Evolutionary conservation across 2,329 filamentous ascomycete genomes (phyloP).

Genomic region (Cytospora schulzeri): DNA sequence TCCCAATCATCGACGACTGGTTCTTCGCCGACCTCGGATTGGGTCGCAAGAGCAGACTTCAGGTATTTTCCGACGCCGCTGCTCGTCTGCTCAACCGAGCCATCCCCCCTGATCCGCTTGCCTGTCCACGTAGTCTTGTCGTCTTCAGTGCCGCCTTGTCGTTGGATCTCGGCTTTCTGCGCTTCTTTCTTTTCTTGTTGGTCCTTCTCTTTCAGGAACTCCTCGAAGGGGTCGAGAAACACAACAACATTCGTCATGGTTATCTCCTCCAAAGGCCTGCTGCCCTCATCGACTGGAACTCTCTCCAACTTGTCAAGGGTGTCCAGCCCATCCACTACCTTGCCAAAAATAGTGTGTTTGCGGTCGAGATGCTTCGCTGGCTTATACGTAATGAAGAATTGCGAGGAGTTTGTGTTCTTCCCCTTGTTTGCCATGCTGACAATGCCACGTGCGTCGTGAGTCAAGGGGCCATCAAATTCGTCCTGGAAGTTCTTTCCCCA

Average conservation of each 20-base stretch:
- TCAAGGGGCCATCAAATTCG: conserved; percentile 85
- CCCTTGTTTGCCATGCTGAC: conserved; percentile 98
- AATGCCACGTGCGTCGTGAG: conserved; percentile 79
- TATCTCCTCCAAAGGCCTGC: conserved; percentile 77
- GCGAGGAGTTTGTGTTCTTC: conserved; percentile 93
- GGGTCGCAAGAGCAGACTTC: conserved; percentile 54
- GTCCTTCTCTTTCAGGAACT: conserved; percentile 77
- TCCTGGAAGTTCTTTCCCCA: conserved; percentile 96
- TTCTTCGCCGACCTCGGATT: conserved; percentile 49
- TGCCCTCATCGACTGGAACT: conserved; percentile 72
- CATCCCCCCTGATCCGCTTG: conserved; percentile 76
- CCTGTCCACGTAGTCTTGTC: conserved; percentile 95
- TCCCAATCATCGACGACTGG: conserved; percentile 65
- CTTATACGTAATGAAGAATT: conserved; percentile 93
- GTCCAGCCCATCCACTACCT: conserved; percentile 75
- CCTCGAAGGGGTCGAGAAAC: conserved; percentile 92
- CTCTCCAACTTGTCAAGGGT: conserved; percentile 76
- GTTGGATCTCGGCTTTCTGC: conserved; percentile 62
- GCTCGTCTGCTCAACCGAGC: conserved; percentile 50
- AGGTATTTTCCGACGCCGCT: conserved; percentile 79
- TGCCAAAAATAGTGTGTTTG: conserved; percentile 96
- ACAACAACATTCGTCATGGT: conserved; percentile 81
- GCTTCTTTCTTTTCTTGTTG: conserved; percentile 62
- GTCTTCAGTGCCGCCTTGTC: conserved; percentile 76
- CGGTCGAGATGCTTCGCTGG: conserved; percentile 82